A percentile compares a stretch with the other conserved stretches of the same genome.
Conservation (phyloP, 345 rosid species). For the Gossypium thurberi region DNA sequence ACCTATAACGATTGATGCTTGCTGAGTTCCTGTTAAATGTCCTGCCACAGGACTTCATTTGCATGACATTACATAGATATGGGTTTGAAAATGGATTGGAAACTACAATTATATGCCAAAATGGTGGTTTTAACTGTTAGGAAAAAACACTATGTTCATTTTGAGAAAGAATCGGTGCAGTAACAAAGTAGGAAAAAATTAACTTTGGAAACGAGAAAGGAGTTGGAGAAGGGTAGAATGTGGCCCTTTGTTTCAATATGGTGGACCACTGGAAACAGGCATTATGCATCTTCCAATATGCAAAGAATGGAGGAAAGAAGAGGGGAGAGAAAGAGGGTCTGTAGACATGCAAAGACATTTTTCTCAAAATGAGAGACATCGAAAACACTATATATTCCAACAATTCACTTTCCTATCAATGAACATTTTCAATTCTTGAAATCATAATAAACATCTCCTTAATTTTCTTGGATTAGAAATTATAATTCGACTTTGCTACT, state of each 20-base stretch:
- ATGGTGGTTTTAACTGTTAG: neutral
- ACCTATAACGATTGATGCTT: neutral
- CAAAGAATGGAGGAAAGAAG: neutral
- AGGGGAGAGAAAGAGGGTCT: neutral
- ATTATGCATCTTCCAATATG: neutral
- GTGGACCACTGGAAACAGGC: neutral
- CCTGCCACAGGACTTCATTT: neutral
- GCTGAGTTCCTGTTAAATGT: neutral
- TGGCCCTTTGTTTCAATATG: neutral
- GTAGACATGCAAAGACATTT: constrained; percentile 3
- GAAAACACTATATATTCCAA: neutral
- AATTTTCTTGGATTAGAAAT: neutral
- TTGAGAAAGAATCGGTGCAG: neutral
- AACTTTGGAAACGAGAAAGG: neutral
- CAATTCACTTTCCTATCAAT: neutral
- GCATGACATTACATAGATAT: neutral
- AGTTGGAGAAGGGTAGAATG: neutral
- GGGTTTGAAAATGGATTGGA: constrained; percentile 3
- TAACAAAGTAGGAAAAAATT: neutral
- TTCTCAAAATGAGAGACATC: neutral
- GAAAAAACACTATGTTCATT: neutral
- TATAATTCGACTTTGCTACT: neutral
- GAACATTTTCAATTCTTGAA: neutral
- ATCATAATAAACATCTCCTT: neutral
- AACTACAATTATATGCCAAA: neutral